phyloP scores from a whole-genome alignment of 208 protist genomes.

The Trypanosoma brucei region DNA sequence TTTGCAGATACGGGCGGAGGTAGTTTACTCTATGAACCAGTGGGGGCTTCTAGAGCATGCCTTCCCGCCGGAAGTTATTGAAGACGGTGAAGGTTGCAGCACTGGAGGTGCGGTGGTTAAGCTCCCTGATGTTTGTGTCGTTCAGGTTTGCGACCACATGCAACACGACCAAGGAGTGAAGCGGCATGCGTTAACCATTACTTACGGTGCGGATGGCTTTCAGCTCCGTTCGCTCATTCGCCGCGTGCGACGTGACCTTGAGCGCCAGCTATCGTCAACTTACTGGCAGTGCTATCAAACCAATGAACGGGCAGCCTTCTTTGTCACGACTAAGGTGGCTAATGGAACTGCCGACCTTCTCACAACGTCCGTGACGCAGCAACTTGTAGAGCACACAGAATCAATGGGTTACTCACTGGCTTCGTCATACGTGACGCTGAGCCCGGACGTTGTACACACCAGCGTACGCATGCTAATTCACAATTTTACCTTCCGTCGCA shows the following conservation, averaged over 20 bases:
- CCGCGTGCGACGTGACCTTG: slow-evolving; percentile 67
- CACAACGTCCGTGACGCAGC: slow-evolving; percentile 81
- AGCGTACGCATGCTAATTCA: slow-evolving; percentile 86
- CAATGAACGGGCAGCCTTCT: slow-evolving; percentile 80
- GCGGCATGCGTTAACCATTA: slow-evolving; percentile 85
- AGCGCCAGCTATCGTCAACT: slow-evolving; percentile 73
- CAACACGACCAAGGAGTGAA: slow-evolving; percentile 86
- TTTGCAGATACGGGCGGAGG: slow-evolving; percentile 57
- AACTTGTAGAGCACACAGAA: slow-evolving; percentile 80
- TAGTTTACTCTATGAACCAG: slow-evolving; percentile 52
- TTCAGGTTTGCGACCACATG: slow-evolving; percentile 84
- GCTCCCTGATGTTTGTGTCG: slow-evolving; percentile 78
- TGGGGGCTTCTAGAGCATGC: slow-evolving; percentile 76
- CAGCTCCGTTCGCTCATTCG: slow-evolving; percentile 63
- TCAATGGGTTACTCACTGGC: slow-evolving; percentile 69
- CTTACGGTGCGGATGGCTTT: slow-evolving; percentile 81
- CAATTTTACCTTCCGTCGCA: slow-evolving; percentile 79
- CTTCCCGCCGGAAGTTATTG: slow-evolving; percentile 32
- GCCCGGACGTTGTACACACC: slow-evolving; percentile 80
- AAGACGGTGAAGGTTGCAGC: slow-evolving; percentile 1
- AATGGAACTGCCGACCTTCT: slow-evolving; percentile 83
- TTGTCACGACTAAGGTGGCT: slow-evolving; percentile 82
- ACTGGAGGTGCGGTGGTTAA: slow-evolving; percentile 16
- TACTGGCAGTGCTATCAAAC: slow-evolving; percentile 90
- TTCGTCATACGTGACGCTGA: slow-evolving; percentile 78